phyloP scores from a whole-genome alignment of 495 filamentous ascomycete genomes.

The Venustampulla echinocandica region DNA sequence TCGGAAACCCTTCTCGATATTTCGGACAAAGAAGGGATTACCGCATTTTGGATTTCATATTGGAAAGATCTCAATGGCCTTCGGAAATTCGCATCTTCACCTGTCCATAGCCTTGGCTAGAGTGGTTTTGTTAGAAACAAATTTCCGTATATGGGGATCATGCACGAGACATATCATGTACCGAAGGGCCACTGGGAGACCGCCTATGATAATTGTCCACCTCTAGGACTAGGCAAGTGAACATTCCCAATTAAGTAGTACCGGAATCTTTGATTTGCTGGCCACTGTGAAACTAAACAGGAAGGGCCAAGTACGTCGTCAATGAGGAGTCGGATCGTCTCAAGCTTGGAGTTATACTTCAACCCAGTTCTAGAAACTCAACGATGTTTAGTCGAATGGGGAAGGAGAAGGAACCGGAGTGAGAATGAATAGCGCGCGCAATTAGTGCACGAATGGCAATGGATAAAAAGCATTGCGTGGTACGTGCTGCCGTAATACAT shows the following conservation, averaged over 20 bases:
- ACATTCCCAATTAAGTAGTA: background rate
- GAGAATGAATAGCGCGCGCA: background rate
- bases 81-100: background rate
- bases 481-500: too few relatives aligned
- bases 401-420: background rate
- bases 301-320: background rate
- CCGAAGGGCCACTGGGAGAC: conserved; percentile 1
- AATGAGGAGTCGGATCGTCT: background rate
- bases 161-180: background rate
- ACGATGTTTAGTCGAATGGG: background rate
- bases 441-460: too few relatives aligned
- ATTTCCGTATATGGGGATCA: background rate
- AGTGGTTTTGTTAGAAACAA: background rate
- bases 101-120: background rate
- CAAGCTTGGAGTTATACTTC: background rate
- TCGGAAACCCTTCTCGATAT: background rate
- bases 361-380: background rate
- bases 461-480: too few relatives aligned
- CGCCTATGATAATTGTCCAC: background rate
- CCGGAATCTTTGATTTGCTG: background rate
- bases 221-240: background rate
- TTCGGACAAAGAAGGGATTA: background rate
- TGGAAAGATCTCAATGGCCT: background rate
- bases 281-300: background rate
- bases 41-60: background rate